A percentile compares a stretch with the other conserved stretches of the same genome.
These are phyloP conservation scores for Skeletonema potamos DNA, from an alignment of 108 stramenopile species.

Conservation along the genomic window DNA sequence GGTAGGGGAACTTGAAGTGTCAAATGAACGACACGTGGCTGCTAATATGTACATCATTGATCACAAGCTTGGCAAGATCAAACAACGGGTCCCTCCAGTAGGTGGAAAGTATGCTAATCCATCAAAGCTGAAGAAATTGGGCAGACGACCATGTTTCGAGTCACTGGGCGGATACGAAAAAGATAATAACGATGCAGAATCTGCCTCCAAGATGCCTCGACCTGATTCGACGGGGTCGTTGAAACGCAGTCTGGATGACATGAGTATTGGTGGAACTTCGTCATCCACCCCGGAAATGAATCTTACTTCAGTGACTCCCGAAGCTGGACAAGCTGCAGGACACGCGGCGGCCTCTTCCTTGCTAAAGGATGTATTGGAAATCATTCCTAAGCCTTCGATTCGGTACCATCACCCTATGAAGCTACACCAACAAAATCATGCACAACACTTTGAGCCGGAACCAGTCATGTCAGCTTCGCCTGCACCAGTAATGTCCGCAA, in stretches of 20 bases:
- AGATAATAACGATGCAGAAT: conserved; percentile 20
- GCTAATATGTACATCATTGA: conserved; percentile 88
- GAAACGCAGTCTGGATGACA: conserved; percentile 63
- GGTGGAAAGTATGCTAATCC: conserved; percentile 37
- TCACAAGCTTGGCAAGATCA: conserved; percentile 58
- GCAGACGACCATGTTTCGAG: conserved; percentile 81
- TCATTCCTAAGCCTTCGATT: conserved; percentile 19
- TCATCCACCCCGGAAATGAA: background rate
- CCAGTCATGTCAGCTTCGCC: background rate
- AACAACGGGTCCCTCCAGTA: conserved; percentile 21
- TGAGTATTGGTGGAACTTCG: conserved; percentile 17
- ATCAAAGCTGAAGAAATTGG: conserved; percentile 57
- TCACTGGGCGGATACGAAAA: conserved; percentile 60
- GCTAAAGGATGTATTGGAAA: conserved; percentile 37
- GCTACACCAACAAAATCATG: background rate
- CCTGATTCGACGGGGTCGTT: conserved; percentile 69
- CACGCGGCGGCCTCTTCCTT: conserved; percentile 25
- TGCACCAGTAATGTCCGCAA: background rate
- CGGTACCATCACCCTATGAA: conserved; percentile 4
- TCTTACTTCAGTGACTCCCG: conserved; percentile 25
- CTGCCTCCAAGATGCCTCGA: conserved; percentile 26
- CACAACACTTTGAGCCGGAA: background rate
- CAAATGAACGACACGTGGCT: conserved; percentile 60
- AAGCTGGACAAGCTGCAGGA: conserved; percentile 50
- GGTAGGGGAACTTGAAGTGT: conserved; percentile 33